Base-by-base conservation (phyloP, 2,329 filamentous ascomycete genomes). In the Epichloe glyceriae region DNA sequence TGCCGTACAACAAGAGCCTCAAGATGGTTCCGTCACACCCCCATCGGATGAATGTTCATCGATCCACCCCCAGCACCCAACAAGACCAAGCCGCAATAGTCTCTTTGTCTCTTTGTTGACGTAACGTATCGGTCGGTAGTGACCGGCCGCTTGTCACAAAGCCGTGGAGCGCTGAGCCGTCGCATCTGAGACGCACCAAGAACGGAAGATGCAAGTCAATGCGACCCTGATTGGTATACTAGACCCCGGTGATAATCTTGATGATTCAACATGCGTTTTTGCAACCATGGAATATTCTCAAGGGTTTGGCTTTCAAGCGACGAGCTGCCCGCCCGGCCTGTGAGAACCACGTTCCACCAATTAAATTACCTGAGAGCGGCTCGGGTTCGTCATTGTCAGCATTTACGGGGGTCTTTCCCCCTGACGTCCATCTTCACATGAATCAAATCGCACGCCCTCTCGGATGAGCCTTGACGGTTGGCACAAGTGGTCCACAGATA, bases 41-140 rank as follows among this genome's bases (percentile, higher is more conserved):
- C 40, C 19, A 19, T 19, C 19, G 19, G 40, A 14, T 12, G 38
- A 17, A 40, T 22, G 22, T 42, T 20, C 14, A 20, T 42, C 40
- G 11, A 42, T 42, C 19, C 40, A 42, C 40, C 19, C n/a, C n/a
- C n/a, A n/a, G n/a, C n/a, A n/a, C n/a, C n/a, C n/a, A n/a, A n/a
- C n/a, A n/a, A n/a, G n/a, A n/a, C 15, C 12, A 38, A 38, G 34
- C 20, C 35, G 15, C 19, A 11, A n/a, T 26, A 5, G 33, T 38
- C 30, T 20, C 48, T 45, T n/a, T n/a, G n/a, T n/a, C n/a, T n/a
- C n/a, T n/a, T n/a, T n/a, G n/a, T n/a, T 52, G 53, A 50, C 48
- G 53, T 52, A 51, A 54, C 50, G 50, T 50, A 50, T 54, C 52
- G 50, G 47, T 54, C 52, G 50, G 47, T 47, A 50, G 45, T 54